phyloP scores from a whole-genome alignment of 2,329 filamentous ascomycete species.

The Xylariaceae sp. region DNA sequence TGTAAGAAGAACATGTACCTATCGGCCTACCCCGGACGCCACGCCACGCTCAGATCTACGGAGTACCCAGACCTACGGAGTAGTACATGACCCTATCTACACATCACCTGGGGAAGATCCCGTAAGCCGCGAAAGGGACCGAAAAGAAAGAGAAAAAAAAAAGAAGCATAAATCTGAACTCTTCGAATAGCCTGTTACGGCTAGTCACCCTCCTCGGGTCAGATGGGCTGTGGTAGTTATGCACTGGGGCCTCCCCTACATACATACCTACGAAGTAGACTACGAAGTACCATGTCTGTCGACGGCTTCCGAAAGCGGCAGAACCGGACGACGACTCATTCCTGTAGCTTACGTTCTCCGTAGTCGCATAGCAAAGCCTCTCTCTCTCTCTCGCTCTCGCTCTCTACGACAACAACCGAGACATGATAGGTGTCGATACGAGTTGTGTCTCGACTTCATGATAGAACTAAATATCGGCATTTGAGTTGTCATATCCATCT shows the following conservation, averaged over 20 bases:
- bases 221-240: too few relatives aligned
- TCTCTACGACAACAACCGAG: not conserved
- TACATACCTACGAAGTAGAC: not conserved
- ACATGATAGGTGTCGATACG: not conserved
- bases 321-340: not conserved
- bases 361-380: not conserved
- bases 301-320: conserved; percentile 8
- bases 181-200: not conserved
- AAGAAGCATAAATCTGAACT: conserved; percentile 4
- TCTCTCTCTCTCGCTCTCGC: not conserved
- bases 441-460: not conserved
- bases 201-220: not conserved
- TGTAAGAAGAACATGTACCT: not conserved
- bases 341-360: not conserved
- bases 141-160: not conserved
- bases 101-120: not conserved
- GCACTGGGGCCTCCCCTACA: too few relatives aligned
- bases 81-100: not conserved
- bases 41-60: not conserved
- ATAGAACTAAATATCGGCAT: not conserved
- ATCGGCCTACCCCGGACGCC: conserved; percentile 6
- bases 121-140: not conserved
- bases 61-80: not conserved
- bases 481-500: too few relatives aligned
- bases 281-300: not conserved